A percentile compares a stretch with the other conserved stretches of the same genome.
Evolutionary conservation across 345 rosid species (phyloP).

Genomic region (Hypericum androsaemum): DNA sequence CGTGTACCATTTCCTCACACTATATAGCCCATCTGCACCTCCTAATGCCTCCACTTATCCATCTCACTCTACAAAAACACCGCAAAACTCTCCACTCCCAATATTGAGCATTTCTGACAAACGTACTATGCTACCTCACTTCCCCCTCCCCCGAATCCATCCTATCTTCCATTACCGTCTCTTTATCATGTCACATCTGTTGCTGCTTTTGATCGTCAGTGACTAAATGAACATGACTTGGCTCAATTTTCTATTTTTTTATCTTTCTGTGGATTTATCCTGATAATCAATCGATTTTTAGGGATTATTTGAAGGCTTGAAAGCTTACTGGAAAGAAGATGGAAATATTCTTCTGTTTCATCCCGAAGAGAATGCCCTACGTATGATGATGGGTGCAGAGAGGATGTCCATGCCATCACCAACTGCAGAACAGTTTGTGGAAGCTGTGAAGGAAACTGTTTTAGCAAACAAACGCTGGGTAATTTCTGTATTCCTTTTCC

Average conservation of each 20-base stretch:
- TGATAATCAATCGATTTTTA: neutral
- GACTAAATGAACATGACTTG: neutral
- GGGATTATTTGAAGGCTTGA: slow-evolving; percentile 75
- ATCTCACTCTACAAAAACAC: too few relatives aligned
- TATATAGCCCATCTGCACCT: too few relatives aligned
- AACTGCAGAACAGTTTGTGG: slow-evolving; percentile 69
- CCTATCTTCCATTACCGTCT: too few relatives aligned
- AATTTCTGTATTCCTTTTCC: slow-evolving; percentile 7
- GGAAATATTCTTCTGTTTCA: slow-evolving; percentile 71
- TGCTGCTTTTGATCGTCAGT: too few relatives aligned
- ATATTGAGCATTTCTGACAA: too few relatives aligned
- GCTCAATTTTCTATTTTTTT: neutral
- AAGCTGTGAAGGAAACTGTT: slow-evolving; percentile 75
- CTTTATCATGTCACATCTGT: too few relatives aligned
- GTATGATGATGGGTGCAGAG: slow-evolving; percentile 83
- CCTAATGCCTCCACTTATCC: too few relatives aligned
- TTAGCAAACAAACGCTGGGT: slow-evolving; percentile 97
- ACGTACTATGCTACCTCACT: too few relatives aligned
- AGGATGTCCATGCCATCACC: slow-evolving; percentile 98
- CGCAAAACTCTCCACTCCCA: too few relatives aligned
- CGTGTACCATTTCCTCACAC: too few relatives aligned
- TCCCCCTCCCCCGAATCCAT: too few relatives aligned
- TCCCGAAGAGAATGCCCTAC: slow-evolving; percentile 79
- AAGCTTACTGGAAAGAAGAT: slow-evolving; percentile 76
- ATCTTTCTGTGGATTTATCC: neutral